Percentiles rank a stretch among this genome's conserved stretches.
phyloP scores from a whole-genome alignment of 352 stramenopile genomes.

The Globisporangium recalcitrans region DNA sequence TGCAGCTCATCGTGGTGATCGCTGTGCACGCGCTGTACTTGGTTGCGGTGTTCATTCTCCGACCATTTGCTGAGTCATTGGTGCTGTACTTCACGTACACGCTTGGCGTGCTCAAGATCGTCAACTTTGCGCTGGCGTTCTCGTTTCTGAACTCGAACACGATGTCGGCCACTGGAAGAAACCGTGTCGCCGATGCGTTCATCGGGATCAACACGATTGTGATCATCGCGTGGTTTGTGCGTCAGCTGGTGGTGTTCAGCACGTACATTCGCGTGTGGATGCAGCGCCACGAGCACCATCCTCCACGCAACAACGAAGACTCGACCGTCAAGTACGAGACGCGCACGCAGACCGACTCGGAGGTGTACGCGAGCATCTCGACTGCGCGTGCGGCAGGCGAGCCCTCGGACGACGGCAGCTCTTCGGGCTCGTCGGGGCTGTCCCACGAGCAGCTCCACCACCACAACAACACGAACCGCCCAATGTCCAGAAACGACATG shows the following conservation, averaged over 20 bases:
- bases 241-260: slow-evolving; percentile 52
- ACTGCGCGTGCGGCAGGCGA: slow-evolving; percentile 19
- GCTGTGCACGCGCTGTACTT: slow-evolving; percentile 47
- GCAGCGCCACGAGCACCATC: slow-evolving; percentile 35
- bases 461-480: slow-evolving; percentile 15
- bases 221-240: slow-evolving; percentile 52
- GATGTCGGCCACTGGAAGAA: slow-evolving; percentile 32
- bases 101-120: slow-evolving; percentile 43
- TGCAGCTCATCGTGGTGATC: slow-evolving; percentile 54
- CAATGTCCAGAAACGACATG: slow-evolving; percentile 17
- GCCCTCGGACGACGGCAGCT: slow-evolving; percentile 7
- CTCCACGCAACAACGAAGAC: slow-evolving; percentile 18
- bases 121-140: slow-evolving; percentile 58
- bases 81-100: slow-evolving; percentile 46
- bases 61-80: slow-evolving; percentile 32
- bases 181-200: slow-evolving; percentile 41
- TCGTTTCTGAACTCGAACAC: slow-evolving; percentile 48
- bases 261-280: slow-evolving; percentile 52
- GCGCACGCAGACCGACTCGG: slow-evolving; percentile 32
- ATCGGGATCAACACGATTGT: slow-evolving; percentile 63
- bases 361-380: slow-evolving; percentile 39
- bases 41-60: slow-evolving; percentile 36
- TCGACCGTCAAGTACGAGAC: slow-evolving; percentile 29
- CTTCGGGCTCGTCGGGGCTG: slow-evolving; percentile 13
- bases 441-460: slow-evolving; percentile 10